phyloP scores from a whole-genome alignment of 2,329 filamentous ascomycete genomes.

The Nectriaceae sp. region DNA sequence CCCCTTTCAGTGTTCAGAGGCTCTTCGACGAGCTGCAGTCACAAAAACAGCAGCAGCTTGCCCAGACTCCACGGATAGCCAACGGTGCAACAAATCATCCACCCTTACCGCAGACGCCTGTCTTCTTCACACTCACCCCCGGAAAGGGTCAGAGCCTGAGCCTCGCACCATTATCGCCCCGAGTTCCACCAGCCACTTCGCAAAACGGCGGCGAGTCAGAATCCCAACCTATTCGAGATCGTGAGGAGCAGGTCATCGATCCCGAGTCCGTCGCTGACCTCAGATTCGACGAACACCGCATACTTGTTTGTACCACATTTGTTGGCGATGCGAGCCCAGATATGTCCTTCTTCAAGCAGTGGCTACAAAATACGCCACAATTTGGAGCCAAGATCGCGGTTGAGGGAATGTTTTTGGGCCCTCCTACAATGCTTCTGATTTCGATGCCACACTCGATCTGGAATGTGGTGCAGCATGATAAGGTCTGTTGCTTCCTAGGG shows the following conservation, averaged over 20 bases:
- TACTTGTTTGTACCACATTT: conserved; percentile 68
- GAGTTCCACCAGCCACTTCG: conserved; percentile 25
- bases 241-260: conserved; percentile 46
- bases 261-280: conserved; percentile 54
- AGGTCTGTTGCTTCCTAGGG: conserved; percentile 66
- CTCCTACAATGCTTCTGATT: conserved; percentile 65
- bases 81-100: conserved; percentile 46
- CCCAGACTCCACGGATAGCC: conserved; percentile 43
- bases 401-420: conserved; percentile 68
- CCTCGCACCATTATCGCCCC: conserved; percentile 49
- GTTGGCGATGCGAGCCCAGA: conserved; percentile 66
- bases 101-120: conserved; percentile 42
- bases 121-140: conserved; percentile 58
- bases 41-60: conserved; percentile 46
- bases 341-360: conserved; percentile 67
- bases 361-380: conserved; percentile 61
- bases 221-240: conserved; percentile 20
- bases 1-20: conserved; percentile 57
- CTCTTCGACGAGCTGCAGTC: conserved; percentile 58
- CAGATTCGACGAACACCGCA: conserved; percentile 62
- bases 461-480: conserved; percentile 66
- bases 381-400: conserved; percentile 61
- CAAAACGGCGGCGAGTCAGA: conserved; percentile 31
- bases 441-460: conserved; percentile 66
- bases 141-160: conserved; percentile 54